phyloP scores from a whole-genome alignment of 2,329 filamentous ascomycete genomes.

The Exophiala dermatitidis region DNA sequence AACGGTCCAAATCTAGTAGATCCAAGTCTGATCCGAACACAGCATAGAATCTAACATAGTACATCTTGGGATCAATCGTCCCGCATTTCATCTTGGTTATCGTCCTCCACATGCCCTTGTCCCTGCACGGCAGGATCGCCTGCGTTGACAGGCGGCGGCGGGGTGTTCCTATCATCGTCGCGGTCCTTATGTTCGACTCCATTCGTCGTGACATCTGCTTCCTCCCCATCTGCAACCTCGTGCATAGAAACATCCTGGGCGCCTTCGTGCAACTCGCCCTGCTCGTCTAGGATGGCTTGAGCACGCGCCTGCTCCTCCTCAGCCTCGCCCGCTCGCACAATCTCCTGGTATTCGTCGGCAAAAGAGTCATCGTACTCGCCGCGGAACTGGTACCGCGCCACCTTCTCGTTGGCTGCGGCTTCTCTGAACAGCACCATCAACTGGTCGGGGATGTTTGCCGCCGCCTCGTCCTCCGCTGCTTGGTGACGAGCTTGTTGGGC shows the following conservation, averaged over 20 bases:
- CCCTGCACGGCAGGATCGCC: not conserved
- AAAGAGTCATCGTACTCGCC: slow-evolving; percentile 43
- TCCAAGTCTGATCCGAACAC: not conserved
- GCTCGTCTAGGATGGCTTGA: slow-evolving; percentile 25
- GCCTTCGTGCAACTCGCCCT: slow-evolving; percentile 17
- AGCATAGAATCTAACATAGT: not conserved
- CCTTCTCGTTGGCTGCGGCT: slow-evolving; percentile 31
- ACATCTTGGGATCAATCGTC: slow-evolving; percentile 12
- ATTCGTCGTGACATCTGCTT: slow-evolving; percentile 13
- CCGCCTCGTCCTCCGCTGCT: slow-evolving; percentile 34
- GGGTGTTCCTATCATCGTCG: slow-evolving; percentile 14
- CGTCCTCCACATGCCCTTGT: slow-evolving; percentile 4
- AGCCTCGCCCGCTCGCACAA: slow-evolving; percentile 12
- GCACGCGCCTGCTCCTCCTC: slow-evolving; percentile 25
- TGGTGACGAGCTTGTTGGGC: slow-evolving; percentile 29
- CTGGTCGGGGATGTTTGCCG: slow-evolving; percentile 40
- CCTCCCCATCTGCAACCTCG: slow-evolving; percentile 21
- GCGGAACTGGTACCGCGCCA: slow-evolving; percentile 36
- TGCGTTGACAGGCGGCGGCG: slow-evolving; percentile 5
- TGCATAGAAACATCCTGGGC: slow-evolving; percentile 22
- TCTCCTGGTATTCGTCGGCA: slow-evolving; percentile 27
- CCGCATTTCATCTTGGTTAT: slow-evolving; percentile 20
- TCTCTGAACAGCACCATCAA: slow-evolving; percentile 48
- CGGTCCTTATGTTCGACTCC: slow-evolving; percentile 7
- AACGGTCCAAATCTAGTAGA: not conserved